These are phyloP conservation scores for Chlorella sp. DNA, from an alignment of 139 green algal genomes.

Conservation along the genomic window DNA sequence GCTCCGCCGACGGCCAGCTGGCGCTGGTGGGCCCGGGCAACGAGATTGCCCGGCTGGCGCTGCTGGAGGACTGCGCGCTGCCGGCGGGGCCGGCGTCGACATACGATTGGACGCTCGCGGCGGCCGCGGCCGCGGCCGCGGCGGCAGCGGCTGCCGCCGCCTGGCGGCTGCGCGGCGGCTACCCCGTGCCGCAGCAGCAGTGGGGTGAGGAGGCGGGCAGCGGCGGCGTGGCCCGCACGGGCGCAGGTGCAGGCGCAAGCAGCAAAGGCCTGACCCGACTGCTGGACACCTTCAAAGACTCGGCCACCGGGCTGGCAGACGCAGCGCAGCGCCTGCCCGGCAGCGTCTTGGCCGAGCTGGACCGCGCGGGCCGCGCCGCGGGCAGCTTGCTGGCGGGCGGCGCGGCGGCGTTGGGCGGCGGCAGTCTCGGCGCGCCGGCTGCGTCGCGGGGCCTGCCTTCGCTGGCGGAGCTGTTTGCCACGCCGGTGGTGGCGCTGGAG, in stretches of 20 bases:
- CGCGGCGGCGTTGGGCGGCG: conserved; percentile 7
- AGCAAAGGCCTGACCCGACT: too few species aligned
- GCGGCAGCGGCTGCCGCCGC: not conserved
- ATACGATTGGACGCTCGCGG: conserved; percentile 38
- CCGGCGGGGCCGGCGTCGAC: conserved; percentile 9
- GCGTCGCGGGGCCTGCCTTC: conserved; percentile 6
- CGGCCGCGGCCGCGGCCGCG: conserved; percentile 26
- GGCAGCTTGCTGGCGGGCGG: not conserved
- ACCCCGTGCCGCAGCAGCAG: not conserved
- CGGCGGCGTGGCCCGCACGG: conserved; percentile 1
- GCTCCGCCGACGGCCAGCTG: conserved; percentile 45
- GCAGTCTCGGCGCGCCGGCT: not conserved
- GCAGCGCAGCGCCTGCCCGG: too few species aligned
- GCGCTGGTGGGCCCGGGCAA: conserved; percentile 13
- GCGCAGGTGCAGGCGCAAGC: not conserved
- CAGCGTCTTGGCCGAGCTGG: too few species aligned
- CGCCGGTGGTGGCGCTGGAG: conserved; percentile 23
- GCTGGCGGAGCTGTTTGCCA: conserved; percentile 23
- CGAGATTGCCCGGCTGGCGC: conserved; percentile 37
- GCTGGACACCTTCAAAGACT: too few species aligned
- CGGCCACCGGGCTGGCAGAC: too few species aligned
- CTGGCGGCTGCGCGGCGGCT: not conserved
- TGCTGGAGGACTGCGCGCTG: conserved; percentile 21
- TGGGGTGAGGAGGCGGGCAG: not conserved
- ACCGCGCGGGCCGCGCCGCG: conserved; percentile 1